Evolutionary conservation across 805 yeast species (phyloP), one percentile per base, ranked within the genome.

Genomic region (Starmerella powellii): DNA sequence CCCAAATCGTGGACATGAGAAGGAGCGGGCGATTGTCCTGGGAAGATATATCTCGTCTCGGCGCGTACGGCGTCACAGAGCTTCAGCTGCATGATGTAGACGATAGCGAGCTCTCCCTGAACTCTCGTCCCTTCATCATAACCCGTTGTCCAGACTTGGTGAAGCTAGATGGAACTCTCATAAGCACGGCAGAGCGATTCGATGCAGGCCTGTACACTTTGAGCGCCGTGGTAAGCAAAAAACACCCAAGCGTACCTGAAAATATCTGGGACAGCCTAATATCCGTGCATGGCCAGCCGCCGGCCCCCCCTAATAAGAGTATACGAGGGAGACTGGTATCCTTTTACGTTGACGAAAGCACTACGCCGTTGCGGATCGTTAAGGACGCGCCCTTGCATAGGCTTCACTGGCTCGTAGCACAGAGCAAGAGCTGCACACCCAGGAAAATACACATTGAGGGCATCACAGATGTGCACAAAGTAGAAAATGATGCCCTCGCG

Each of bases 131-230:
- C 18, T 51, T 63, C 33, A 49, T 72, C 2, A 65, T 79, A 16
- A 77, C 76, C 1, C 59, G 81, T 20, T 58, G 64, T 32, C 60
- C 62, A 1, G 40, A 47, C 0, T 33, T 79, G 2, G 31, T 36
- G 1, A 61, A 58, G 19, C 59, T 85, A 12, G 76, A 86, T 53
- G 94, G 94, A 1, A 67, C 76, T 0, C 38, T 29, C 0, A 60
- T 83, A 8, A 54, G 63, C 2, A 42, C 34, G 0, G 66, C 60
- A 2, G 80, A 76, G 37, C 64, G 85, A 15, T 49, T 45, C 5
- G 80, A 78, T 49, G 79, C 82, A 1, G 94, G 85, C 56, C 56
- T 81, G 4, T 83, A 71, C 54, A 76, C 80, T 46, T 62, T 80
- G 23, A 66, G 76, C 4, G 67, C 67, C 46, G 72, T 80, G 0